Base-by-base conservation (phyloP, 2,329 filamentous ascomycete genomes). In the Coniochaeta sp. region DNA sequence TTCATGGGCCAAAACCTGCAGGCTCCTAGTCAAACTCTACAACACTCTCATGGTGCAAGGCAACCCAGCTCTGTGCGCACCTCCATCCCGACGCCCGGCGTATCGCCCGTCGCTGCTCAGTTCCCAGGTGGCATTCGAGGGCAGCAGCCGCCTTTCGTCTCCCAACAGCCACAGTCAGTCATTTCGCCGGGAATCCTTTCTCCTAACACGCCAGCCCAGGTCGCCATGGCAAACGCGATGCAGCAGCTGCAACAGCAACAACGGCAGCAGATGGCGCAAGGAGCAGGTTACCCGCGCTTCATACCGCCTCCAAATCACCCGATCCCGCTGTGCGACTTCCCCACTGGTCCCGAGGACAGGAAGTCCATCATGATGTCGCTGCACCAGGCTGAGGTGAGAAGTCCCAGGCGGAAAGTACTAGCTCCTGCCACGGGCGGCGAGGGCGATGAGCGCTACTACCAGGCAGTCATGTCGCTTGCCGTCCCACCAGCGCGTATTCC, bases 381-480 rank as follows among this genome's bases (percentile, higher is more conserved):
- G 13, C 76, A 80, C 49, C 69, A 79, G 52, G 65, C 68, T n/a
- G 61, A 68, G 28, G 58, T 73, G 13, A 70, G 75, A 18, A 82
- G 78, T 54, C 79, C 78, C 3, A 67, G 63, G 33, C 70, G 76
- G 48, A 59, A 70, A n/a, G 63, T 69, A 3, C 60, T 58, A 16
- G 35, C 47, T 1, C n/a, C 47, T 8, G 20, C 24, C 22, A 28
- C 24, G 6, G 30, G 48, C n/a, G 53, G 55, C 1, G 42, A 52
- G 8, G 49, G 51, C 6, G 28, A 20, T 22, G 67, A 68, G 54
- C 69, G 69, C 5, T 67, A 79, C 49, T 88, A 86, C 59, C 81
- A 85, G 55, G 78, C 74, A 48, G 67, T 87, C 16, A 74, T 74
- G 54, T 65, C 63, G 0, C 79, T 85, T 52, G 67, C 72, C 1